phyloP scores from a whole-genome alignment of 2,329 filamentous ascomycete genomes.

The Claviceps digitariae region DNA sequence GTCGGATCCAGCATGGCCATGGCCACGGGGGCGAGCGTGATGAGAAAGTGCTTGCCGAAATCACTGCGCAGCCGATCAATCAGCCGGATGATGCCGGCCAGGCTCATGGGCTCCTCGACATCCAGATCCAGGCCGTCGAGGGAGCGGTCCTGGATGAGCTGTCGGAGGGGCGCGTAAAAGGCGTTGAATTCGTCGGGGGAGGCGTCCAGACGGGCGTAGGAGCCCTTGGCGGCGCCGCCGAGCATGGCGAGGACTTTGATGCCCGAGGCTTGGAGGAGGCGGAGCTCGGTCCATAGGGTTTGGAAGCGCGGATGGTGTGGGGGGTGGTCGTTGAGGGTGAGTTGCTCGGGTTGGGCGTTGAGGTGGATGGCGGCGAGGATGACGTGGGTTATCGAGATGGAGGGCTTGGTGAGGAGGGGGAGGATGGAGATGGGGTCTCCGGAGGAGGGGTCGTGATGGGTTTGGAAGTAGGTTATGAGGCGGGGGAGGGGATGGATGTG shows the following conservation, averaged over 20 bases:
- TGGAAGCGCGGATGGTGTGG: slow-evolving; percentile 55
- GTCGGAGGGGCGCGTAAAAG: slow-evolving; percentile 57
- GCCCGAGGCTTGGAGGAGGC: slow-evolving; percentile 55
- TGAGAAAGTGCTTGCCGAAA: slow-evolving; percentile 57
- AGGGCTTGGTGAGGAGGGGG: slow-evolving; percentile 33
- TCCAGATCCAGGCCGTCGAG: slow-evolving; percentile 66
- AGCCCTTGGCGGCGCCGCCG: slow-evolving; percentile 69
- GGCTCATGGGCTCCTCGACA: slow-evolving; percentile 63
- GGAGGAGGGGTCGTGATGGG: slow-evolving; percentile 30
- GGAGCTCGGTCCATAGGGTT: slow-evolving; percentile 67
- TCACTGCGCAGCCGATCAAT: slow-evolving; percentile 55
- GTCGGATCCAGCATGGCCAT: slow-evolving; percentile 46
- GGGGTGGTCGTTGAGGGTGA: slow-evolving; percentile 69
- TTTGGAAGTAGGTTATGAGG: slow-evolving; percentile 41
- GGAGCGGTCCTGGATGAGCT: slow-evolving; percentile 45
- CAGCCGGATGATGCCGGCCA: slow-evolving; percentile 50
- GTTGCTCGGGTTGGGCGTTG: slow-evolving; percentile 49
- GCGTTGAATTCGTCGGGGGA: slow-evolving; percentile 48
- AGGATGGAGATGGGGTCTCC: slow-evolving; percentile 38
- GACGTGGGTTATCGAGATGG: slow-evolving; percentile 56
- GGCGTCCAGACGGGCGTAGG: slow-evolving; percentile 47
- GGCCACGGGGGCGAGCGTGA: slow-evolving; percentile 72
- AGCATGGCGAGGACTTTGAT: slow-evolving; percentile 78
- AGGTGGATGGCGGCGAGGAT: slow-evolving; percentile 81
- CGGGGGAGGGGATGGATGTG: slow-evolving; percentile 25